phyloP scores from a whole-genome alignment of 2,329 filamentous ascomycete genomes.

The Xylariales sp. region DNA sequence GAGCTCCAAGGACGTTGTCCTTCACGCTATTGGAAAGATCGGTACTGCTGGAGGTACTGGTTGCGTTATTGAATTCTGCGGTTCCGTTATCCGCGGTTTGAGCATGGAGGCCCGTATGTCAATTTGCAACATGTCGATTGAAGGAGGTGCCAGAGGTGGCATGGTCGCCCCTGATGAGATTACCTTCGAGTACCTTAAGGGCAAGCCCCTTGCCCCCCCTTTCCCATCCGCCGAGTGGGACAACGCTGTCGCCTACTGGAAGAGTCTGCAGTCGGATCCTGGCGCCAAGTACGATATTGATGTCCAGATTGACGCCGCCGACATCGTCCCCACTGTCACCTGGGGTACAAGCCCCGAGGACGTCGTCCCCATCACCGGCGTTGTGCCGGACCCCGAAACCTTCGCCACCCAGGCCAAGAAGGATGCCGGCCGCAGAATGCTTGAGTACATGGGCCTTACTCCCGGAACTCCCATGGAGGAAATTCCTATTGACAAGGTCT shows the following conservation, averaged over 20 bases:
- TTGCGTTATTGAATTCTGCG: conserved; percentile 95
- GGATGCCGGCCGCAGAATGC: conserved; percentile 70
- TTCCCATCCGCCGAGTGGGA: conserved; percentile 85
- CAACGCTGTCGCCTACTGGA: conserved; percentile 84
- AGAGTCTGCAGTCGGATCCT: conserved; percentile 76
- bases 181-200: conserved; percentile 94
- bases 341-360: conserved; percentile 98
- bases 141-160: conserved; percentile 89
- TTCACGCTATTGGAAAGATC: conserved; percentile 89
- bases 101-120: conserved; percentile 99
- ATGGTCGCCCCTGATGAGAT: conserved; percentile 95
- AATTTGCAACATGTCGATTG: conserved; percentile 99
- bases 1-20: conserved; percentile 91
- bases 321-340: conserved; percentile 88
- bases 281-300: conserved; percentile 87
- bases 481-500: conserved; percentile 90
- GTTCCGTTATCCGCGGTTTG: conserved; percentile 81
- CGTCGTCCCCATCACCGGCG: conserved; percentile 87
- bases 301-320: conserved; percentile 84
- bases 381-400: conserved; percentile 85
- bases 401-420: conserved; percentile 80
- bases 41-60: conserved; percentile 94
- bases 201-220: conserved; percentile 81
- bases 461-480: conserved; percentile 88
- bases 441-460: conserved; percentile 94